phyloP scores from a whole-genome alignment of 1,284 basidiomycete genomes.

The Neotropicomus parvogracilis region DNA sequence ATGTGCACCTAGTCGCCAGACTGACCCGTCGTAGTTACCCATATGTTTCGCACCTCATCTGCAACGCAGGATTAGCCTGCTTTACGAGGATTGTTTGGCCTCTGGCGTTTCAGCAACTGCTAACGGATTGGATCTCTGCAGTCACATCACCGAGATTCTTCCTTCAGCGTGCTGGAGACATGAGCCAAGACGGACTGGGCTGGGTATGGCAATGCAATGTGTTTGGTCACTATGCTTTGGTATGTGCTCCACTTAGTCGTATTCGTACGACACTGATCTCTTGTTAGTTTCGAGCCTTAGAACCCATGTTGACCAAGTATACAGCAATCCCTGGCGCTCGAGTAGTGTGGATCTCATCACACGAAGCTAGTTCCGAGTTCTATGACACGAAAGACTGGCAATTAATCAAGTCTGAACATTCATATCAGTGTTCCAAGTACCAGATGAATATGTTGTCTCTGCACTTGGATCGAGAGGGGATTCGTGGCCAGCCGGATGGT shows the following conservation, averaged over 20 bases:
- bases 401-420: constrained; percentile 53
- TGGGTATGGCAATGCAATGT: constrained; percentile 85
- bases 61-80: constrained; percentile 77
- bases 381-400: constrained; percentile 74
- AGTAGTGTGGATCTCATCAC: constrained; percentile 79
- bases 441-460: constrained; percentile 72
- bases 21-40: constrained; percentile 54
- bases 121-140: constrained; percentile 44
- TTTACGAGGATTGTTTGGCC: constrained; percentile 61
- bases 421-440: constrained; percentile 79
- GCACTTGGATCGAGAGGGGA: constrained; percentile 49
- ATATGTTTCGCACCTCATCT: constrained; percentile 78
- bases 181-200: constrained; percentile 71
- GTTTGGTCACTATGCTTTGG: constrained; percentile 79
- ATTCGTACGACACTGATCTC: constrained; percentile 12
- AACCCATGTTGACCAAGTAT: constrained; percentile 46
- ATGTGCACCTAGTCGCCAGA: background rate
- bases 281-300: constrained; percentile 57
- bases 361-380: constrained; percentile 54
- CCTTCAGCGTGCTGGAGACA: constrained; percentile 56
- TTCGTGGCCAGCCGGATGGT: constrained; percentile 25
- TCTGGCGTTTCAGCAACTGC: constrained; percentile 48
- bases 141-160: constrained; percentile 63
- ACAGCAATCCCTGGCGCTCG: constrained; percentile 46
- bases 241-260: constrained; percentile 38